These are phyloP conservation scores for Aleurites moluccanus DNA, from an alignment of 441 rosid genomes.

Conservation along the genomic window DNA sequence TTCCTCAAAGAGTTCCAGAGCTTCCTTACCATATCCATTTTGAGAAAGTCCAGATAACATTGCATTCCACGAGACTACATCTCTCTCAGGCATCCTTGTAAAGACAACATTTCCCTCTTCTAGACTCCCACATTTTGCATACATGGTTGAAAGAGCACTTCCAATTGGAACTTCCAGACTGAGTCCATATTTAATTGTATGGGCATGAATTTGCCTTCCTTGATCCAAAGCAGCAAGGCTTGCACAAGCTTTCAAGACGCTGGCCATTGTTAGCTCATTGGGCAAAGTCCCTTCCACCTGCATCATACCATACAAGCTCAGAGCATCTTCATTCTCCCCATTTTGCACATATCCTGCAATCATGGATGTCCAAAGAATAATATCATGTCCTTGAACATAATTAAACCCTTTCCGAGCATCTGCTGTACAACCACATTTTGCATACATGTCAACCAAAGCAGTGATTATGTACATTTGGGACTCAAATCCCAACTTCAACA, in stretches of 20 bases:
- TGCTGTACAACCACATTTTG: conserved; percentile 57
- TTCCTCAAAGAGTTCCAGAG: conserved; percentile 71
- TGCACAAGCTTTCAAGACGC: conserved; percentile 77
- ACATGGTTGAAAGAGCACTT: conserved; percentile 80
- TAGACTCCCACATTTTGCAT: conserved; percentile 77
- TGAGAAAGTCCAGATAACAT: conserved; percentile 88
- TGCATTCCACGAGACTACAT: conserved; percentile 76
- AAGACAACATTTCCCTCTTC: conserved; percentile 66
- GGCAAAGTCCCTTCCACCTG: conserved; percentile 53
- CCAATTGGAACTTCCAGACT: conserved; percentile 57
- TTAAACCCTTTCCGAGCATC: conserved; percentile 73
- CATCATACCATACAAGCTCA: conserved; percentile 60
- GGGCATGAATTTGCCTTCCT: conserved; percentile 79
- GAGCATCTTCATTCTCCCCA: conserved; percentile 72
- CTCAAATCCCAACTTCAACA: conserved; percentile 66
- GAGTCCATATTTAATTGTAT: conserved; percentile 60
- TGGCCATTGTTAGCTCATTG: conserved; percentile 81
- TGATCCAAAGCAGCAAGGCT: conserved; percentile 75
- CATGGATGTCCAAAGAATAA: conserved; percentile 81
- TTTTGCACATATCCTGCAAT: conserved; percentile 83
- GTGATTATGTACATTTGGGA: conserved; percentile 61
- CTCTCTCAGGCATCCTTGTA: conserved; percentile 61
- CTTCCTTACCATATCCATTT: conserved; percentile 68
- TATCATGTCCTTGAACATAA: conserved; percentile 58
- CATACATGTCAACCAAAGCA: conserved; percentile 89